Evolutionary conservation across 2,329 filamentous ascomycete species (phyloP), one percentile per base, ranked within the genome.

Genomic region (Arthrobotrys pseudoclavata): DNA sequence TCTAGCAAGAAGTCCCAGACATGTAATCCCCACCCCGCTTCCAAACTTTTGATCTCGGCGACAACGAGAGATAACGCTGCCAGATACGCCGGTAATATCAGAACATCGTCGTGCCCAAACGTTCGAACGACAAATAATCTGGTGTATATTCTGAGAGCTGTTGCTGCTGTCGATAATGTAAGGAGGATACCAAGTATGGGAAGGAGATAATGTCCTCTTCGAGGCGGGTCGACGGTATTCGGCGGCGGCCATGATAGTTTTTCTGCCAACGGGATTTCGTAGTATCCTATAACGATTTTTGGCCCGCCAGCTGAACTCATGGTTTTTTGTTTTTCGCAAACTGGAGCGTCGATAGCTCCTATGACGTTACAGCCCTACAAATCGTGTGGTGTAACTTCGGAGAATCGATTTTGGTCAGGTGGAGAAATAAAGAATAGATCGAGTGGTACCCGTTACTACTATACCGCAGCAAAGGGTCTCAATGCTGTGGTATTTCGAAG

Each of bases 61-160:
- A 72, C 42, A 42, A 48, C 53, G 24, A 72, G 12, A 5, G 47
- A 20, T 12, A 72, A n/a, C 3, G 69, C 60, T 13, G 57, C 69
- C 18, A 72, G 48, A 29, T 72, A 72, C 3, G 47, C 69, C 15
- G 69, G 69, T 64, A 72, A 22, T 64, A 72, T 72, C 20, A 72
- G 12, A 18, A 66, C 29, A 53, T 72, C 69, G 26, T 72, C 69
- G 22, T 55, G 47, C 3, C 69, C 69, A 37, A 72, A 72, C 9
- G 57, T 72, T 26, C 60, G n/a, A 52, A 72, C 48, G n/a, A 72
- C 60, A n/a, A 72, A 57, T 29, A 66, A 20, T 50, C 69, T 55
- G n/a, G 69, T 64, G 20, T 64, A 72, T 66, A 55, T 72, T 34
- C 69, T 72, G 9, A 64, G 47, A 29, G 12, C 9, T 64, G 37